phyloP scores from a whole-genome alignment of 2,329 filamentous ascomycete genomes.

The Aspergillus pseudoglaucus region DNA sequence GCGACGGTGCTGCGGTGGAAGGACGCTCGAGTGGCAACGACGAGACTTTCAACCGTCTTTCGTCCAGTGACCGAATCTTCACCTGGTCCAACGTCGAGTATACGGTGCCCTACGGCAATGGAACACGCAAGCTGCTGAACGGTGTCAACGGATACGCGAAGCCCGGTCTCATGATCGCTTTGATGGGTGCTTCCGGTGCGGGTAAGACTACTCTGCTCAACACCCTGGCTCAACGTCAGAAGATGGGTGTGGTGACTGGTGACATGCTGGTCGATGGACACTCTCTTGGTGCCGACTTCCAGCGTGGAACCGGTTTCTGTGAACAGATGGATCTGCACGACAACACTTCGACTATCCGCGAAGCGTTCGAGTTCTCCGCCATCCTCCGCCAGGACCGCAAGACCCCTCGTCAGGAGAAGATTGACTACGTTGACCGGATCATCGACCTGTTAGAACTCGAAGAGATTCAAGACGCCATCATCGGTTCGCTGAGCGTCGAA shows the following conservation, averaged over 20 bases:
- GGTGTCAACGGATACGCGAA: conserved; percentile 71
- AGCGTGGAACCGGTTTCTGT: conserved; percentile 64
- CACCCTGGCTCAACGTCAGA: conserved; percentile 67
- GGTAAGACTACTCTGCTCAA: conserved; percentile 81
- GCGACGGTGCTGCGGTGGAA: conserved; percentile 21
- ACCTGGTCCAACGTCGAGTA: conserved; percentile 68
- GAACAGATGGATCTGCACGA: conserved; percentile 69
- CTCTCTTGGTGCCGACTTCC: conserved; percentile 56
- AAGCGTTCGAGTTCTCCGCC: conserved; percentile 64
- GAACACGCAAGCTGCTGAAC: conserved; percentile 57
- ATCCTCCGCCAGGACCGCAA: conserved; percentile 55
- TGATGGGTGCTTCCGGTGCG: conserved; percentile 75
- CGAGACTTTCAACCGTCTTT: conserved; percentile 37
- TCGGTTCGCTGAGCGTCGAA: conserved; percentile 60
- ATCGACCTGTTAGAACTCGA: conserved; percentile 60
- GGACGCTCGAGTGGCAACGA: conserved; percentile 22
- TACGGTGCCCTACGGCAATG: conserved; percentile 62
- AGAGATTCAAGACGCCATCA: conserved; percentile 61
- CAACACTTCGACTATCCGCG: conserved; percentile 58
- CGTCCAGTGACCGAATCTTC: conserved; percentile 58
- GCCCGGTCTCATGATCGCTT: conserved; percentile 70
- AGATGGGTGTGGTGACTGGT: conserved; percentile 56
- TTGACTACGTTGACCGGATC: conserved; percentile 61
- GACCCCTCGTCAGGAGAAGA: conserved; percentile 53
- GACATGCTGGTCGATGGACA: conserved; percentile 67